Conservation (phyloP, 2,329 filamentous ascomycete genomes). For the Aspergillus intermedius region DNA sequence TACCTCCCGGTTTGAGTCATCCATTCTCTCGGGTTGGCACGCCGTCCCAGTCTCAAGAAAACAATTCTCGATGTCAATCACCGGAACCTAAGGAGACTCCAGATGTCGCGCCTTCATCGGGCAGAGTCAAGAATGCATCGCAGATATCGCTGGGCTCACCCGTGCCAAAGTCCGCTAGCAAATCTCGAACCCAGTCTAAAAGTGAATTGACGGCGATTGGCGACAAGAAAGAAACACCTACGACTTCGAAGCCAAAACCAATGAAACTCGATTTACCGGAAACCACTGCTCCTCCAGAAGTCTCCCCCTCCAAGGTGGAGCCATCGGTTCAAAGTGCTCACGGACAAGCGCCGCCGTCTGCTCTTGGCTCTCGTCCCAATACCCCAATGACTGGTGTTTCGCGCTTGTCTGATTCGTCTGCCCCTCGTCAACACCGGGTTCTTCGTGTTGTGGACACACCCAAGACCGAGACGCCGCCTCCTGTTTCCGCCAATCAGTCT, state of each 20-base stretch:
- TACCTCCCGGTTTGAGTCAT: conserved; percentile 23
- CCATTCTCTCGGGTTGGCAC: conserved; percentile 22
- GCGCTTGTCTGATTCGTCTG: conserved; percentile 33
- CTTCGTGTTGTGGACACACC: conserved; percentile 52
- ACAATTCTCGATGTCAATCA: conserved; percentile 20
- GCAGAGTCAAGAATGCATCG: conserved; percentile 24
- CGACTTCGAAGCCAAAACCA: conserved; percentile 22
- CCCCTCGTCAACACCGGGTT: conserved; percentile 43
- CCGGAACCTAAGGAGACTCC: conserved; percentile 19
- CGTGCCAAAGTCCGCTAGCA: conserved; percentile 27
- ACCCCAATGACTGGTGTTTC: conserved; percentile 37
- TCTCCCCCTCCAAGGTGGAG: conserved; percentile 18
- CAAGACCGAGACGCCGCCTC: conserved; percentile 41
- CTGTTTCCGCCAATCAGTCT: conserved; percentile 25
- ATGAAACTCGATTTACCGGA: conserved; percentile 29
- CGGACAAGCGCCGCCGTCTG: conserved; percentile 23
- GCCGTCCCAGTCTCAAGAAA: conserved; percentile 19
- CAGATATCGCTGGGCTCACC: conserved; percentile 39
- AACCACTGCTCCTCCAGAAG: conserved; percentile 12
- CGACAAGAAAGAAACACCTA: conserved; percentile 3
- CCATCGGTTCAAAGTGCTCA: conserved; percentile 14
- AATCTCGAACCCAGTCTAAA: conserved; percentile 19
- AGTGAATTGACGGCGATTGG: conserved; percentile 10
- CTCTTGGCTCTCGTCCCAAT: conserved; percentile 44
- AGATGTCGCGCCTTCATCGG: conserved; percentile 14